Evolutionary conservation across 306 rosid genomes (phyloP).

Genomic region (Datisca glomerata): DNA sequence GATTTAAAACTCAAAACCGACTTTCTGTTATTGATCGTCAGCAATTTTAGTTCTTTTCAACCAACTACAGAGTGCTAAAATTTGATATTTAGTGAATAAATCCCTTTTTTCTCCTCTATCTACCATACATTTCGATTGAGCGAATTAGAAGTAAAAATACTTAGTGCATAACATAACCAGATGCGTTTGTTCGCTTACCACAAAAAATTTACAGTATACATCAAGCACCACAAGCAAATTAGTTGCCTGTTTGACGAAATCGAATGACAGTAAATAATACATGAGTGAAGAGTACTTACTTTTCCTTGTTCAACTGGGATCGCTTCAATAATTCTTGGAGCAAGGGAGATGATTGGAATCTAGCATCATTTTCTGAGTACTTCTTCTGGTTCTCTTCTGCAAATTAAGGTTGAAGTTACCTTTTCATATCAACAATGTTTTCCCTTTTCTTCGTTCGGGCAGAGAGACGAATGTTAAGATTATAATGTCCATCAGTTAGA

Average conservation of each 20-base stretch:
- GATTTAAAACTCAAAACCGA: neutral
- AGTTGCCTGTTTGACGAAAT: too few species aligned
- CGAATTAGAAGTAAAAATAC: neutral
- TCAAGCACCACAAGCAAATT: neutral
- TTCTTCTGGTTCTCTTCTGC: conserved; percentile 89
- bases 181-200: too few species aligned
- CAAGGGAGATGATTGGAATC: conserved; percentile 57
- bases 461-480: neutral
- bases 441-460: neutral
- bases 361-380: conserved; percentile 71
- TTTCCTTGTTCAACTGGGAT: conserved; percentile 75
- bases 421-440: too few species aligned
- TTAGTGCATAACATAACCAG: neutral
- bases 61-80: too few species aligned
- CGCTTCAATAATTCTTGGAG: conserved; percentile 58
- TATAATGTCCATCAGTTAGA: neutral
- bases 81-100: too few species aligned
- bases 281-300: conserved; percentile 21
- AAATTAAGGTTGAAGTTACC: conserved; percentile 1
- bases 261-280: neutral
- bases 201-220: neutral
- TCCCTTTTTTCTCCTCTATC: too few species aligned
- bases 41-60: too few species aligned
- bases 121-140: too few species aligned
- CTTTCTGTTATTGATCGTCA: neutral